Evolutionary conservation across 306 rosid genomes (phyloP), one percentile per base, ranked within the genome.

Genomic region (Ziziphus jujuba): DNA sequence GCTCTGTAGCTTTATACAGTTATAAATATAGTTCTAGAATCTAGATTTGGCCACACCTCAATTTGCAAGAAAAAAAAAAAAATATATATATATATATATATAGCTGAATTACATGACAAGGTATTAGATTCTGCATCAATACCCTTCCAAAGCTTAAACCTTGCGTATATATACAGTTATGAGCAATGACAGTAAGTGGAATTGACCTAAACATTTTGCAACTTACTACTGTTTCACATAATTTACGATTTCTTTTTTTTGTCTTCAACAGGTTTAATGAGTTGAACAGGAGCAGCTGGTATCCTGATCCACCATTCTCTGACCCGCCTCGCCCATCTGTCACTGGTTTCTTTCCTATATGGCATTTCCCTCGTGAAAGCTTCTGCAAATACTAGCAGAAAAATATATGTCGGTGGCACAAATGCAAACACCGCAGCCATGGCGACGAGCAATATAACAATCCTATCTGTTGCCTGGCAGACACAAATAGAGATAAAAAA

Each of bases 241-340:
- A 15, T 19, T 38, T 61, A 72, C 71, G 82, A 77, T 77, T 81
- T 90, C 81, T 74, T 84, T 79, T 90, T 92, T 85, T 92, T 89
- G 71, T 38, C 22, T 51, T 82, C 91, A 9, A 66, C 88, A 24
- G 77, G 81, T 75, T 85, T 90, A 63, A 82, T 47, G 67, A 93
- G 93, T 61, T 76, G 87, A 57, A 93, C 96, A 9, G 97, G 98
- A 77, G 98, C 98, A 49, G 96, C 96, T n/a, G 97, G 98, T 70
- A 90, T 93, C 69, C 86, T 81, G 70, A 87, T 44, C 98, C 97
- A 92, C 98, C 98, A 92, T 81, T 92, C 97, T 75, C 83, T 92
- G 64, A 81, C 19, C 35, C 97, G 80, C 84, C 97, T 81, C 51
- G 71, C 7, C 83, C 80, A 83, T 75, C 65, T 84, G 63, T 79